Base-by-base conservation (phyloP, 352 stramenopile species). In the Blastocystis sp. region DNA sequence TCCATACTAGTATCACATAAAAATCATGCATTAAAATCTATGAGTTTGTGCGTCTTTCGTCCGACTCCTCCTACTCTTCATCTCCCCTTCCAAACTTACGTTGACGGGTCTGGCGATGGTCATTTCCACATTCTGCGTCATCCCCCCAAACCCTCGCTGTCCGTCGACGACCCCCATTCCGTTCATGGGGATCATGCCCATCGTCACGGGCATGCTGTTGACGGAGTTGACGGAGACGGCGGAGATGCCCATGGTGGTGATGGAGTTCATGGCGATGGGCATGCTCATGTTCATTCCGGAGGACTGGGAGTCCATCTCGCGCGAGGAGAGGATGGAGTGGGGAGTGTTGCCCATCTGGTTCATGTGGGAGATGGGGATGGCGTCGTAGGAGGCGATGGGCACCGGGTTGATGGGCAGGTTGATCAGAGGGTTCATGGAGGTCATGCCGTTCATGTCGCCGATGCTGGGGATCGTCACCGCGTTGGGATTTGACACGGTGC, bases 381-480 rank as follows among this genome's bases (percentile, higher is more conserved):
- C 73, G 39, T 62, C 73, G 20, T 85, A 59, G 11, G 53, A 68
- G 26, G 73, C 34, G 50, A 68, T 64, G 34, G 73, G 53, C 16
- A 85, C 63, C 24, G 13, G 26, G 45, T 81, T 81, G 24, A 81
- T 73, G 11, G 63, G 11, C n/a, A 73, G 41, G 63, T 73, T 73
- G 7, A 73, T 73, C 63, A 73, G 41, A 7, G 63, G 30, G 30
- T 43, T 73, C 26, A 73, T 73, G 47, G 43, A 62, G 13, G 70
- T 24, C 70, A 81, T n/a, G 50, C 53, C 30, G 30, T 34, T 37
- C 9, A 85, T 47, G 39, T 66, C 56, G 34, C 73, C 73, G 43
- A 85, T 66, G 2, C 26, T 68, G 26, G 73, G n/a, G 20, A 85
- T 85, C 50, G 66, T 55, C 30, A 78, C 50, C 7, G 20, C 30